phyloP scores from a whole-genome alignment of 805 yeast genomes.

The Hanseniaspora osmophila region DNA sequence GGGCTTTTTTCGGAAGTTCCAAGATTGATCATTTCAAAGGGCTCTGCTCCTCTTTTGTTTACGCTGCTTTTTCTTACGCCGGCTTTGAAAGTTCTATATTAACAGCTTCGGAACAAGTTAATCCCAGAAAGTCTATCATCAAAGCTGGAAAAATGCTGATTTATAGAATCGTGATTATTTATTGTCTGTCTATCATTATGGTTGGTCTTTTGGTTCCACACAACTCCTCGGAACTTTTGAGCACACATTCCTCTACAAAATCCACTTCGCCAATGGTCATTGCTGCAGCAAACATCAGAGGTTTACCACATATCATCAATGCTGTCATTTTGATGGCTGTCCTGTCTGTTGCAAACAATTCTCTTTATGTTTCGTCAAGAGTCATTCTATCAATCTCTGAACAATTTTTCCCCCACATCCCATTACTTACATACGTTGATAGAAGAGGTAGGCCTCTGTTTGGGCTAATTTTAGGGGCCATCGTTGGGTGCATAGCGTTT shows the following conservation, averaged over 20 bases:
- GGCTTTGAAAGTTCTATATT: constrained; percentile 44
- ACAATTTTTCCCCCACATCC: constrained; percentile 41
- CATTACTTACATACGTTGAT: constrained; percentile 33
- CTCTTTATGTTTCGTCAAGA: constrained; percentile 58
- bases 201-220: constrained; percentile 46
- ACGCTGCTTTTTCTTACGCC: constrained; percentile 52
- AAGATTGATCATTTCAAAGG: constrained; percentile 38
- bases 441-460: constrained; percentile 47
- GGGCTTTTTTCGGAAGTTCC: constrained; percentile 29
- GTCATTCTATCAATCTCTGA: constrained; percentile 45
- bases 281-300: constrained; percentile 24
- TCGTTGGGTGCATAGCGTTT: constrained; percentile 50
- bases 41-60: constrained; percentile 36
- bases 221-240: constrained; percentile 27
- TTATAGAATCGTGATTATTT: constrained; percentile 39
- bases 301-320: constrained; percentile 33
- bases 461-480: constrained; percentile 41
- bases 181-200: constrained; percentile 36
- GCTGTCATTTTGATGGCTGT: constrained; percentile 36
- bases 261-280: constrained; percentile 37
- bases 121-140: constrained; percentile 36
- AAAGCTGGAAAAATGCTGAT: constrained; percentile 40
- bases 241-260: constrained; percentile 27
- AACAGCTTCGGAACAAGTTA: constrained; percentile 33
- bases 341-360: constrained; percentile 52